These are phyloP conservation scores for Proteromonas lacertae DNA, from an alignment of 352 stramenopile genomes.

Conservation along the genomic window DNA sequence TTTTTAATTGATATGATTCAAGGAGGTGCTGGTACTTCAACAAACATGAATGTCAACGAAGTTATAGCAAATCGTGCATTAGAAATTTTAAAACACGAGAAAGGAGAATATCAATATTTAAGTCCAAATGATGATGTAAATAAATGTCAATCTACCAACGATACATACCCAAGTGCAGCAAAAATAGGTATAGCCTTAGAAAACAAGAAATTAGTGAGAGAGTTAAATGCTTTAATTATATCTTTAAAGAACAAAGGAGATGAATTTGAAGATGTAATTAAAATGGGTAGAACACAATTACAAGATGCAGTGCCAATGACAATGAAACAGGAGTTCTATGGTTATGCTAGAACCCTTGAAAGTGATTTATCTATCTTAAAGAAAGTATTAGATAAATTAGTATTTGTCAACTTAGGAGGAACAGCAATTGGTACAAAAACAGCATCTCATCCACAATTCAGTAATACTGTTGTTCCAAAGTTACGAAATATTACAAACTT, in stretches of 20 bases:
- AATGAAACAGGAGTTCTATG: conserved; percentile 81
- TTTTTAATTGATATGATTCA: conserved; percentile 66
- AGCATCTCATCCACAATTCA: no score
- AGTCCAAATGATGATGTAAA: conserved; percentile 90
- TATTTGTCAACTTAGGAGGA: conserved; percentile 50
- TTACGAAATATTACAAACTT: no score
- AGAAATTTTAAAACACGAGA: conserved; percentile 29
- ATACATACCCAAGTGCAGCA: conserved; percentile 83
- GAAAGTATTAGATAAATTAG: background rate
- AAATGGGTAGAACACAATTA: conserved; percentile 77
- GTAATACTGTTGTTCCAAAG: no score
- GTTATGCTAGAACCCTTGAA: conserved; percentile 47
- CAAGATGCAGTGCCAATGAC: conserved; percentile 75
- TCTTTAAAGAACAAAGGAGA: conserved; percentile 37
- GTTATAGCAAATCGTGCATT: conserved; percentile 58
- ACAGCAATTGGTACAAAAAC: conserved; percentile 75
- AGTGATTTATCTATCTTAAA: background rate
- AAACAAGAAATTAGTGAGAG: conserved; percentile 27
- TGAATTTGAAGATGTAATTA: conserved; percentile 73
- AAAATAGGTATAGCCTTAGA: conserved; percentile 62
- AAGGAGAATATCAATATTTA: no score
- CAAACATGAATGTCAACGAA: conserved; percentile 93
- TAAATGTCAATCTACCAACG: conserved; percentile 75
- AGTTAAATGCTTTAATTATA: conserved; percentile 30
- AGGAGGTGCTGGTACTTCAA: conserved; percentile 69